Evolutionary conservation across 192 early-diverging fungal genomes (phyloP).

Genomic region (Umbelopsis ramanniana): DNA sequence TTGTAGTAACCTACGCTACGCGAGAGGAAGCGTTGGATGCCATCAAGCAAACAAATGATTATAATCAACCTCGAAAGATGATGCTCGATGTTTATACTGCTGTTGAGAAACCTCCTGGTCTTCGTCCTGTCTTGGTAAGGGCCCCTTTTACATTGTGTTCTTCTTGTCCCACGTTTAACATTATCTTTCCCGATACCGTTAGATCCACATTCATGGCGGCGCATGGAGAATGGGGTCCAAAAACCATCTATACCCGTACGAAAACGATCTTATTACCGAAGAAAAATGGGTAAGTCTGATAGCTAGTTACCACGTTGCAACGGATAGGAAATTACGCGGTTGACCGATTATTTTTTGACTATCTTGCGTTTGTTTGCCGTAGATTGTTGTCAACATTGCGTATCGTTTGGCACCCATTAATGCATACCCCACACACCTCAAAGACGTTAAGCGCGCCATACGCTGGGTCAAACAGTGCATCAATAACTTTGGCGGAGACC

Average conservation of each 20-base stretch:
- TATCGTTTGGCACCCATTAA: constrained; percentile 54
- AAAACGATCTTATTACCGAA: constrained; percentile 18
- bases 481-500: constrained; percentile 65
- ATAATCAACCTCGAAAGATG: constrained; percentile 29
- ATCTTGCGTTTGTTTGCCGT: constrained; percentile 27
- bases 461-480: constrained; percentile 69
- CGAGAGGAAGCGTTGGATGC: constrained; percentile 28
- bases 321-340: too few species aligned
- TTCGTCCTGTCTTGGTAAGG: constrained; percentile 31
- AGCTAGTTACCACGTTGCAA: background rate
- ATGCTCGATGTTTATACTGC: constrained; percentile 29
- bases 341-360: background rate
- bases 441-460: constrained; percentile 71
- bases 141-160: too few species aligned
- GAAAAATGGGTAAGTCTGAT: constrained; percentile 28
- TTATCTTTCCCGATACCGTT: background rate
- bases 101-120: background rate
- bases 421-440: constrained; percentile 60
- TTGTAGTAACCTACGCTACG: constrained; percentile 32
- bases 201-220: constrained; percentile 72
- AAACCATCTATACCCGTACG: constrained; percentile 8
- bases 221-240: constrained; percentile 67
- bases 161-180: background rate
- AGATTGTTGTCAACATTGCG: constrained; percentile 65
- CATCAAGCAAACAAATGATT: constrained; percentile 23